Percentiles rank a stretch among this genome's conserved stretches.
phyloP scores from a whole-genome alignment of 202 grass and related monocot genomes.

The Bolboschoenoplectus hybrid region DNA sequence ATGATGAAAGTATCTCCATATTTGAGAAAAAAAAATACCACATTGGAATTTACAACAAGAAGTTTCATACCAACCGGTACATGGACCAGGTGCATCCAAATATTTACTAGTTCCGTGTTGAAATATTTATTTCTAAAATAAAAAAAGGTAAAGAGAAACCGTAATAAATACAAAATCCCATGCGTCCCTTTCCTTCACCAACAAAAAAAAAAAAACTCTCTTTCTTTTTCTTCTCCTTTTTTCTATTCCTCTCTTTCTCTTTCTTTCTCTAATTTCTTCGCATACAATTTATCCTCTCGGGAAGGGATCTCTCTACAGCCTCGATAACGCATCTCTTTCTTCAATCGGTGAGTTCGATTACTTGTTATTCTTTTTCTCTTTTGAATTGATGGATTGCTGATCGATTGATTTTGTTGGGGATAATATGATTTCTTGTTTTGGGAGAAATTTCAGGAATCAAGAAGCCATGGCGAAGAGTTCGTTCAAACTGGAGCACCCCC shows the following conservation, averaged over 20 bases:
- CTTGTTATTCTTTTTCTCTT: not conserved
- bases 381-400: constrained; percentile 18
- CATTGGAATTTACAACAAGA: no score
- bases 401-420: constrained; percentile 36
- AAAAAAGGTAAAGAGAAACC: constrained; percentile 10
- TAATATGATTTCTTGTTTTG: constrained; percentile 42
- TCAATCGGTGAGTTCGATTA: constrained; percentile 23
- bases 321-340: constrained; percentile 23
- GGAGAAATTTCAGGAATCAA: constrained; percentile 30
- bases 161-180: constrained; percentile 21
- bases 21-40: no score
- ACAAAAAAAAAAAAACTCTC: not conserved
- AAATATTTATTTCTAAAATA: constrained; percentile 16
- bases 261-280: constrained; percentile 22
- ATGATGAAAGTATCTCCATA: no score
- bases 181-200: constrained; percentile 28
- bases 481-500: constrained; percentile 76
- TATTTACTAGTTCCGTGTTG: not conserved
- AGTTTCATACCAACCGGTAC: no score
- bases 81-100: not conserved
- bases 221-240: not conserved
- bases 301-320: no score
- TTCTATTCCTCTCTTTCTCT: constrained; percentile 3
- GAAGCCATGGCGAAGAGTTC: constrained; percentile 67
- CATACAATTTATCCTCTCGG: constrained; percentile 30